These are phyloP conservation scores for Paecilomyces formosus DNA, from an alignment of 2,329 filamentous ascomycete species.

Conservation along the genomic window DNA sequence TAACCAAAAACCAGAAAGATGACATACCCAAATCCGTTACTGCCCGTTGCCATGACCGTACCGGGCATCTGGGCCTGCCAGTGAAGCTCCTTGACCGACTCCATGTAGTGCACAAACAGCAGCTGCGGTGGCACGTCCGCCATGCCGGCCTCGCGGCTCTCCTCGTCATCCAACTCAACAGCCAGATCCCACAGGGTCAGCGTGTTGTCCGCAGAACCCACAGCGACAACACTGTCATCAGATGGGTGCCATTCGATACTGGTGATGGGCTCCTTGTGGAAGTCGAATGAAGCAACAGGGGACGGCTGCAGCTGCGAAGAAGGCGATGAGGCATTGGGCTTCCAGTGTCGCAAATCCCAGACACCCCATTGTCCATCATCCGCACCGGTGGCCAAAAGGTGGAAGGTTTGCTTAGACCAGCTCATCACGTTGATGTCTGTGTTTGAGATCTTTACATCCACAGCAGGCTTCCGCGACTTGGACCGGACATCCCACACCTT, in stretches of 20 bases:
- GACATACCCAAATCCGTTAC: constrained; percentile 65
- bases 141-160: constrained; percentile 80
- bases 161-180: constrained; percentile 94
- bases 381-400: constrained; percentile 84
- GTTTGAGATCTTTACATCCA: constrained; percentile 75
- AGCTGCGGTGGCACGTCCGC: constrained; percentile 90
- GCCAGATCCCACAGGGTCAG: constrained; percentile 95
- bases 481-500: constrained; percentile 93
- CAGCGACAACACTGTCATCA: constrained; percentile 90
- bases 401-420: constrained; percentile 82
- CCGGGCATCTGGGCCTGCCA: constrained; percentile 97
- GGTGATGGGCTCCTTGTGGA: constrained; percentile 95
- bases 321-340: constrained; percentile 51
- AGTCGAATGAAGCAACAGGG: constrained; percentile 86
- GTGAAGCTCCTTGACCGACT: constrained; percentile 89
- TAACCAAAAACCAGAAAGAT: not conserved
- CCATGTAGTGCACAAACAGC: constrained; percentile 93
- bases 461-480: constrained; percentile 79
- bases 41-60: constrained; percentile 79
- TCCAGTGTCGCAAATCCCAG: constrained; percentile 96
- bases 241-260: constrained; percentile 96
- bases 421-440: constrained; percentile 94
- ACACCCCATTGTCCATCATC: constrained; percentile 93
- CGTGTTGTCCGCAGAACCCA: constrained; percentile 88
- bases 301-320: constrained; percentile 51